Base-by-base conservation (phyloP, 345 rosid genomes). In the Populus nigra region DNA sequence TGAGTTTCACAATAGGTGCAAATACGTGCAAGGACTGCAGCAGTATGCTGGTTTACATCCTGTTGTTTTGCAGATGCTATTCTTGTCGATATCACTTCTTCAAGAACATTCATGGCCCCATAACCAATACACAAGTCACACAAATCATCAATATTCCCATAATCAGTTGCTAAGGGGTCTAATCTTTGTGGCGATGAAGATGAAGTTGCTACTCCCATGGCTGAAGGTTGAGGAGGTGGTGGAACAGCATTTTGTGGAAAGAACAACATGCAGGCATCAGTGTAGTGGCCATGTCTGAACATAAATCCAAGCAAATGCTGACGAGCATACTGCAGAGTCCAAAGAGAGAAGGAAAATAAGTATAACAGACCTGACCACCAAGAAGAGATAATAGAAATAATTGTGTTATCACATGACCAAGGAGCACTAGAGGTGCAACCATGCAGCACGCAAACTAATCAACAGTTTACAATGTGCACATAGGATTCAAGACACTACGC, bases 81-180 rank as follows among this genome's bases (percentile, higher is more conserved):
- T 87, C 96, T 92, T 65, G 80, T 79, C n/a, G 91, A 87, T 74
- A 90, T 75, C 72, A 91, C 96, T 85, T 92, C 98, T 87, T 89
- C 97, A 65, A 93, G 90, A 82, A 88, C 81, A 77, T 93, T 69
- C 89, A 91, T 90, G 78, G 97, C 94, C 83, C 93, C 97, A 86
- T 90, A 90, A 76, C 92, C 93, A 29, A 95, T 75, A 78, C 94
- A 90, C 62, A 87, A 79, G 73, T 93, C 97, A 76, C 98, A 95
- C 79, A 95, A 83, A 83, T 84, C 94, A 82, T 95, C 99, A 80
- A 93, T 78, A 74, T 94, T 95, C 68, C 99, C 99, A 87, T 91
- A 92, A 72, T 95, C 99, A 78, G 96, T 91, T 70, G 92, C 91
- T 85, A 91, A 85, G 69, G 96, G 94, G 87, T 95, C 99, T 39